Base-by-base conservation (phyloP, 176 grass and related monocot species). In the Oryza glumipatula region DNA sequence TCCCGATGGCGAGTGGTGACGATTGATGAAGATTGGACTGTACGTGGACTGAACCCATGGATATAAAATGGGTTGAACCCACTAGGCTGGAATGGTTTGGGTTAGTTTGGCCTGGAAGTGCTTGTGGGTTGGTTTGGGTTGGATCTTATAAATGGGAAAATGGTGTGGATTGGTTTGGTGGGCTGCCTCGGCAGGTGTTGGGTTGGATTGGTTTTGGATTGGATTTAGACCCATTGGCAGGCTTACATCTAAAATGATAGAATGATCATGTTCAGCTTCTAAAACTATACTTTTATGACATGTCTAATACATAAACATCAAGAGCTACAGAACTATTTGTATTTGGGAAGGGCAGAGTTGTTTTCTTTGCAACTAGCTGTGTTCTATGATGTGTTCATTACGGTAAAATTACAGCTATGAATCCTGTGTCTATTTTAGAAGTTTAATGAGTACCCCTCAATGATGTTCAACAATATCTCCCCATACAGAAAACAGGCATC, bases 371-470 rank as follows among this genome's bases (percentile, higher is more conserved):
- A 78, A 72, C 4, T 30, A 64, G 15, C 36, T 32, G 24, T 15
- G 24, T 79, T 26, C 13, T 26, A 17, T 23, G 10, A 41, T 26
- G 52, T 74, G 14, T 36, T 44, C 12, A 13, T 74, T 60, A 81
- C 13, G 4, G 64, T 76, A 70, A 76, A 76, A 10, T 19, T 88
- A 79, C 28, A 65, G 14, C 38, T 30, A 51, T 13, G 4, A 75
- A 23, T 64, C 5, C 3, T 11, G 21, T 26, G 21, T 46, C 2
- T 65, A 13, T 58, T 41, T 5, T 63, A 43, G 9, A 63, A 13
- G 61, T 70, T 45, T 52, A 58, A 12, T 35, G 46, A 23, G 60
- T 24, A 63, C 0, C 23, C 38, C 33, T 13, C 30, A 8, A 26
- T 63, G 56, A 78, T 65, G 1, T 60, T 78, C 58, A 41, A 2